phyloP scores from a whole-genome alignment of 2,329 filamentous ascomycete species.

The Exophiala sp. region DNA sequence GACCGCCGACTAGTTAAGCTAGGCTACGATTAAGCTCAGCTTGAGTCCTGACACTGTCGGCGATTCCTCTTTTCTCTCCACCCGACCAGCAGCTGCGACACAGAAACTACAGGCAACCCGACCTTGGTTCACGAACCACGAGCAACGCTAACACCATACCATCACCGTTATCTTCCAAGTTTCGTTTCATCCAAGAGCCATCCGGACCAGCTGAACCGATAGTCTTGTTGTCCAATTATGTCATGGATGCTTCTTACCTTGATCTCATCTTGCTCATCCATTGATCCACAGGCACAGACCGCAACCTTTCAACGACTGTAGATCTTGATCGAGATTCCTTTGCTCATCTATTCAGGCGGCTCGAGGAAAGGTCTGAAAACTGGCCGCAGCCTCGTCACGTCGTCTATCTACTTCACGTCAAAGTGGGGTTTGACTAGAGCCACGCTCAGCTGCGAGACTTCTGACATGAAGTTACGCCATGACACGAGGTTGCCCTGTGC shows the following conservation, averaged over 20 bases:
- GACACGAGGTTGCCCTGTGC: conserved; percentile 26
- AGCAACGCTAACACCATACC: neutral
- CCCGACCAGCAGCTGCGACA: no score
- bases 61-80: no score
- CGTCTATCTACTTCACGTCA: no score
- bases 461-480: conserved; percentile 16
- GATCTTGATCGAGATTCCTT: conserved; percentile 13
- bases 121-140: neutral
- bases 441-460: neutral
- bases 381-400: no score
- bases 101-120: no score
- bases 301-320: neutral
- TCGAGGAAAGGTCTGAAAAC: no score
- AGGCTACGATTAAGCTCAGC: no score
- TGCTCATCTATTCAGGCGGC: neutral
- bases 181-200: neutral
- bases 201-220: neutral
- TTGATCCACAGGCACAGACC: conserved; percentile 1
- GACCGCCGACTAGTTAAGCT: no score
- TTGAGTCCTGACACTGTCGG: no score
- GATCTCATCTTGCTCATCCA: neutral
- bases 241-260: neutral
- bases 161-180: neutral
- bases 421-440: no score
- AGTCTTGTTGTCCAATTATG: neutral